Evolutionary conservation across 306 rosid species (phyloP).

Genomic region (Quercus suber): DNA sequence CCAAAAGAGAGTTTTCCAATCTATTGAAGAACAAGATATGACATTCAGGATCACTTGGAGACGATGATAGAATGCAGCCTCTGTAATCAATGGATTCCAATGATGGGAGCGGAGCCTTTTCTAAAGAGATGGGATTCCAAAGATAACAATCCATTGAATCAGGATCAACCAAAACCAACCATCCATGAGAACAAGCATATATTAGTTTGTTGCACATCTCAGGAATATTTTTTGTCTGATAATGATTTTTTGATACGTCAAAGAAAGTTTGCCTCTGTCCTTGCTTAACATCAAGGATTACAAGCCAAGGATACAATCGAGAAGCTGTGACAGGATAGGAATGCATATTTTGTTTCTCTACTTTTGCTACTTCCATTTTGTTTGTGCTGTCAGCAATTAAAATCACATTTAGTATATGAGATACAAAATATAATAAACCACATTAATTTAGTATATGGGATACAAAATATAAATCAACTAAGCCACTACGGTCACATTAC

Average conservation of each 20-base stretch:
- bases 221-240: background rate
- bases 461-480: no score
- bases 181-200: background rate
- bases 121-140: background rate
- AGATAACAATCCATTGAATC: background rate
- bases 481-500: no score
- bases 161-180: background rate
- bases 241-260: background rate
- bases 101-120: background rate
- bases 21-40: background rate
- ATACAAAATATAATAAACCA: no score
- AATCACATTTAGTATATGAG: background rate
- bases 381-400: background rate
- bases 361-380: background rate
- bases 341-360: background rate
- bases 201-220: background rate
- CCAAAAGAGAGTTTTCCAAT: background rate
- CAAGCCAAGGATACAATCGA: background rate
- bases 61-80: background rate
- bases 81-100: background rate
- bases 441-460: no score
- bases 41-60: background rate
- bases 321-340: background rate
- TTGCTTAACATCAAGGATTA: background rate
- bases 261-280: background rate